Evolutionary conservation across 2,329 filamentous ascomycete genomes (phyloP).

Genomic region (Trichoderma atrobrunneum): DNA sequence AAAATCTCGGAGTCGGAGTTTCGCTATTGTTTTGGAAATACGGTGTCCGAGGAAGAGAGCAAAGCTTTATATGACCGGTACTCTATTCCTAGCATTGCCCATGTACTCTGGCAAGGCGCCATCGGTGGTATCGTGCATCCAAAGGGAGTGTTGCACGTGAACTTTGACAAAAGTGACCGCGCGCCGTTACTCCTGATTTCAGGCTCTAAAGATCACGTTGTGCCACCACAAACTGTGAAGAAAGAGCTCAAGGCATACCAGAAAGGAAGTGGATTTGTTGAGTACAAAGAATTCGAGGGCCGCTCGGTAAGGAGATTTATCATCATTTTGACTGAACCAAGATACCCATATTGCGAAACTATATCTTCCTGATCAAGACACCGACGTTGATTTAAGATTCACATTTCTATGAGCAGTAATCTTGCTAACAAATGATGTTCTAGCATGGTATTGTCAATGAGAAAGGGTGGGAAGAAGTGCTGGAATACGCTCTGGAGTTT

Average conservation of each 20-base stretch:
- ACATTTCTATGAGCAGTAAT: not conserved
- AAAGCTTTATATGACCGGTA: not conserved
- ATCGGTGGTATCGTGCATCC: not conserved
- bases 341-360: not conserved
- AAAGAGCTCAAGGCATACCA: not conserved
- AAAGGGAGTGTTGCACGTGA: not conserved
- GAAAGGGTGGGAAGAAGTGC: not conserved
- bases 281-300: not conserved
- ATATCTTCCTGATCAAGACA: not conserved
- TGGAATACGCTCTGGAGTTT: not conserved
- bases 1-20: not conserved
- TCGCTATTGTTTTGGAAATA: not conserved
- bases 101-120: not conserved
- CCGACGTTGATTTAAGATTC: not conserved
- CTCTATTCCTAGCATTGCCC: not conserved
- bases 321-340: not conserved
- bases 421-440: not conserved
- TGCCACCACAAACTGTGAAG: not conserved
- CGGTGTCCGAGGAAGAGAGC: not conserved
- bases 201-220: not conserved
- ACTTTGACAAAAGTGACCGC: not conserved
- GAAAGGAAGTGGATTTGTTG: not conserved
- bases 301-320: not conserved
- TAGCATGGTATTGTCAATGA: not conserved
- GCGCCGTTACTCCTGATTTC: not conserved